Evolutionary conservation across 106 monocot genomes (phyloP).

Genomic region (Gastrodia elata): DNA sequence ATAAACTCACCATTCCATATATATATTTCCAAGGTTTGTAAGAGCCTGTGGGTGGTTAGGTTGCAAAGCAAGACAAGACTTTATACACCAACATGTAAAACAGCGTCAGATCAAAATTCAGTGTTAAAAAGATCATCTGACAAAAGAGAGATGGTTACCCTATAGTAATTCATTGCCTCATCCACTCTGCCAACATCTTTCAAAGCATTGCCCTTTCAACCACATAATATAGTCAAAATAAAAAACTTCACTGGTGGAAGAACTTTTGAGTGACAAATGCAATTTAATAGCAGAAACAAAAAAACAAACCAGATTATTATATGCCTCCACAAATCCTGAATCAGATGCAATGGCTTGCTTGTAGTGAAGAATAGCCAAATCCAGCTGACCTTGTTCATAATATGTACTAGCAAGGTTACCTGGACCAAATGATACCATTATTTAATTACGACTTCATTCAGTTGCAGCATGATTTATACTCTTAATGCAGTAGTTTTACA

Average conservation of each 20-base stretch:
- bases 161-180: slow-evolving; percentile 75
- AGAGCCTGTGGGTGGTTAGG: slow-evolving; percentile 90
- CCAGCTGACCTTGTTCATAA: slow-evolving; percentile 90
- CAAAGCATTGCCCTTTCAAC: slow-evolving; percentile 73
- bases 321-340: slow-evolving; percentile 78
- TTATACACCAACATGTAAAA: slow-evolving; percentile 11
- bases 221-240: background rate
- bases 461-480: background rate
- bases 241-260: background rate
- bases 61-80: slow-evolving; percentile 86
- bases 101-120: background rate
- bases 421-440: slow-evolving; percentile 38
- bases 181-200: slow-evolving; percentile 87
- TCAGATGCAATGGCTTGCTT: slow-evolving; percentile 79
- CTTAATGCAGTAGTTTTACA: background rate
- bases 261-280: background rate
- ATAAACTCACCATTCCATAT: slow-evolving; percentile 67
- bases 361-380: slow-evolving; percentile 81
- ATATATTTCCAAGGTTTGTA: slow-evolving; percentile 91
- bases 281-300: background rate
- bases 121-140: background rate
- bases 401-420: slow-evolving; percentile 68
- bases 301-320: slow-evolving; percentile 77
- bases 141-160: slow-evolving; percentile 22
- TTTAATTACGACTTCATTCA: background rate